Evolutionary conservation across 352 stramenopile species (phyloP), one percentile per base, ranked within the genome.

Genomic region (Globisporangium emineosum): DNA sequence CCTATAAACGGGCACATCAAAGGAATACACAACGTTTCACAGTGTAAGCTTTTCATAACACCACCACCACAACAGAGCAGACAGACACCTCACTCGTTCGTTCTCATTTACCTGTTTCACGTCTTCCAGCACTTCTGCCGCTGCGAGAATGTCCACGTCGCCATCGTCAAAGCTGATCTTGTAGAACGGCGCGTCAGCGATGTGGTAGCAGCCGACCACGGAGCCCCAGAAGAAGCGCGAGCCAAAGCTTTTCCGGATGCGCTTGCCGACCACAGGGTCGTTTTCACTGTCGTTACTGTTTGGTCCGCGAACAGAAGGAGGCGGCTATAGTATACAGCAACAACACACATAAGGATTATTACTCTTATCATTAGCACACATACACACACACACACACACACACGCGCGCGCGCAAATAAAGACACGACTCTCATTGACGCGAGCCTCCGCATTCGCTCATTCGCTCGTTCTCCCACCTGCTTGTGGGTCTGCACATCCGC

Each of bases 141-240:
- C 69, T 9, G 76, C 70, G 19, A 91, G 69, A 59, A 93, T 79
- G 66, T 93, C 85, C 30, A 93, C 83, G 61, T 93, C 85, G 40
- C 85, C 85, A 45, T 93, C 85, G 40, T 93, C 85, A 62, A 93
- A 93, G 70, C 76, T 81, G 45, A 93, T 70, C 58, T 93, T 93
- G 68, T 91, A 93, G 55, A 93, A 91, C 0, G 77, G 59, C 9
- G 71, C 79, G 1, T 71, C 68, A 0, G 64, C 65, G 33, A 93
- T 67, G 53, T 74, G 65, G 63, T 93, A 93, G 49, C 73, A 76
- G 37, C 69, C 68, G 35, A 91, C 71, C 0, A 93, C 61, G 1
- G 73, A 75, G 17, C 83, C 85, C 85, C 85, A 69, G 69, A 93
- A 93, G 35, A 66, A 71, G 40, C 78, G 79, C 52, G 72, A 62